These are phyloP conservation scores for Solidago caesia DNA, from an alignment of 129 eudicot genomes.

Conservation along the genomic window DNA sequence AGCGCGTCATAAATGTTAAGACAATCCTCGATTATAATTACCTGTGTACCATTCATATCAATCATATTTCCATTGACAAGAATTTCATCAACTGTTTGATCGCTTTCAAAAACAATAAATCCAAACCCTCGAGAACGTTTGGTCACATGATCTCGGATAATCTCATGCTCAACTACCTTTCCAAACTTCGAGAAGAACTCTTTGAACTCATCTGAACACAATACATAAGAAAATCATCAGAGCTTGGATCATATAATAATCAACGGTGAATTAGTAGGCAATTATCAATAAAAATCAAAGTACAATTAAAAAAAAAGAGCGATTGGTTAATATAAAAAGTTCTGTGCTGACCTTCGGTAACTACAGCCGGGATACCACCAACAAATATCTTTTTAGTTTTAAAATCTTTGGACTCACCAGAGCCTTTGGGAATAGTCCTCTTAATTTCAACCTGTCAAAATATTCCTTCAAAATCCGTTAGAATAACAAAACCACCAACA, in stretches of 20 bases:
- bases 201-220: conserved; percentile 62
- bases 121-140: conserved; percentile 97
- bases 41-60: conserved; percentile 84
- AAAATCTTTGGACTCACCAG: conserved; percentile 81
- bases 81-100: conserved; percentile 75
- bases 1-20: conserved; percentile 2
- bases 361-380: conserved; percentile 83
- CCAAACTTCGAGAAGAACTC: conserved; percentile 83
- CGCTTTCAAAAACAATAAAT: conserved; percentile 77
- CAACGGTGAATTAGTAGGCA: neutral
- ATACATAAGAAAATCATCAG: neutral
- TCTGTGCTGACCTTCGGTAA: conserved; percentile 69
- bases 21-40: conserved; percentile 36
- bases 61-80: conserved; percentile 81
- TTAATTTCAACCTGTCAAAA: conserved; percentile 84
- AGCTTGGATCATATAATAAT: neutral
- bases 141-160: conserved; percentile 87
- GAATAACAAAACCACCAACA: neutral
- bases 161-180: conserved; percentile 82
- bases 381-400: conserved; percentile 92
- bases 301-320: neutral
- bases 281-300: neutral
- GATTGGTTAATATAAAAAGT: neutral
- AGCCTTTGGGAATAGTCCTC: conserved; percentile 92
- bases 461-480: neutral